Evolutionary conservation across 805 yeast genomes (phyloP).

Genomic region (Wickerhamomyces pijperi): DNA sequence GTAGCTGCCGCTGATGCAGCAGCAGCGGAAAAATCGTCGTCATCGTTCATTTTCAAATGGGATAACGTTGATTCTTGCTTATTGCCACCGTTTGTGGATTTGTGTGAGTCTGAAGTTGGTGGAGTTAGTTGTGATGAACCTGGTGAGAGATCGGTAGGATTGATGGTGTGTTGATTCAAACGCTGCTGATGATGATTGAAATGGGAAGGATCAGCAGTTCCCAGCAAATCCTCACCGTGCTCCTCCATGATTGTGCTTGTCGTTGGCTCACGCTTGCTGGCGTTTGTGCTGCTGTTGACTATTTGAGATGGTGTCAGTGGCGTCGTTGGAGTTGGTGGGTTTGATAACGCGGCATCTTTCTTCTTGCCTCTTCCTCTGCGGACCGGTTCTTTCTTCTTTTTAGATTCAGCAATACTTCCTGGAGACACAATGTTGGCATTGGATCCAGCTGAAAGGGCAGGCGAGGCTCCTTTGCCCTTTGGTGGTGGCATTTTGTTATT

Average conservation of each 20-base stretch:
- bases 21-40: not conserved
- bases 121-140: slow-evolving; percentile 17
- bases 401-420: slow-evolving; percentile 2
- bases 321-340: slow-evolving; percentile 31
- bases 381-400: slow-evolving; percentile 15
- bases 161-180: not conserved
- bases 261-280: slow-evolving; percentile 5
- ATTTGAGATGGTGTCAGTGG: slow-evolving; percentile 23
- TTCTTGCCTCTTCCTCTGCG: slow-evolving; percentile 11
- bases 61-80: not conserved
- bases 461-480: slow-evolving; percentile 2
- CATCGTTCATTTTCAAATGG: not conserved
- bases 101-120: slow-evolving; percentile 16
- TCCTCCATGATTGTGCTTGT: slow-evolving; percentile 7
- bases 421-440: too few relatives aligned
- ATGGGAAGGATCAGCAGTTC: too few relatives aligned
- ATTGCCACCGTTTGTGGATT: slow-evolving; percentile 8
- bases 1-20: not conserved
- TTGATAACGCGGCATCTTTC: slow-evolving; percentile 10
- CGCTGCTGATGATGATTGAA: not conserved
- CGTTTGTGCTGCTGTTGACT: not conserved
- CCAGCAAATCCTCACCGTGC: slow-evolving; percentile 5
- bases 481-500: slow-evolving; percentile 1
- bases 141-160: slow-evolving; percentile 8
- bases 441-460: slow-evolving; percentile 6